Base-by-base conservation (phyloP, 1,284 basidiomycete species). In the Fomitopsis palustris region DNA sequence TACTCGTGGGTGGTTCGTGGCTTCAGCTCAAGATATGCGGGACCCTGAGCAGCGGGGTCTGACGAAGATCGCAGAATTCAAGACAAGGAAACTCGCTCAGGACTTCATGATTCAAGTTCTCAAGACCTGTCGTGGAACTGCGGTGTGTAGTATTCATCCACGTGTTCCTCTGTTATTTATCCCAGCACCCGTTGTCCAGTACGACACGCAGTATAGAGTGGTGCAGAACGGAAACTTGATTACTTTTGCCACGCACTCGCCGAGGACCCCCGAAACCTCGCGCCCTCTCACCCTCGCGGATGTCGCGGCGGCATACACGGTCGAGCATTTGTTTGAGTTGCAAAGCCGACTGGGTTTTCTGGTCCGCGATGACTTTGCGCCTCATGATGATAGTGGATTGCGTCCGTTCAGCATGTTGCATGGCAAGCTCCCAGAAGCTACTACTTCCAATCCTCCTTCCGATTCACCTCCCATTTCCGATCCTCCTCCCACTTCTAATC, bases 271-370 rank as follows among this genome's bases (percentile, higher is more conserved):
- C 1, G 12, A 14, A 52, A 21, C 4, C n/a, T 21, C 45, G 2
- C 6, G 10, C 67, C 27, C 70, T n/a, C 62, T 72, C 49, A 72
- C 71, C 0, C 52, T 64, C 23, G 66, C 64, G 16, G 71, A 72
- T 53, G 55, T 72, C 5, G 65, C 66, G 12, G 58, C 67, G 42
- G 67, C 68, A 8, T 53, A 62, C 19, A 56, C 61, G 6, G 43
- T 66, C n/a, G 63, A 68, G 55, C 47, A 23, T 10, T 19, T 61
- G 10, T 59, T 59, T 57, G 43, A 57, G 37, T 17, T 56, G 25
- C 37, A 54, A 38, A 27, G 19, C 33, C 12, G 38, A 27, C 23
- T 42, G 3, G 49, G 49, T 9, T 52, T 8, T 37, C 16, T 37
- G 35, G 35, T 14, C 12, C 35, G 35, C 35, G 35, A 10, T 9